These are phyloP conservation scores for Hysterangium stoloniferum DNA, from an alignment of 768 basidiomycete genomes.

Conservation along the genomic window DNA sequence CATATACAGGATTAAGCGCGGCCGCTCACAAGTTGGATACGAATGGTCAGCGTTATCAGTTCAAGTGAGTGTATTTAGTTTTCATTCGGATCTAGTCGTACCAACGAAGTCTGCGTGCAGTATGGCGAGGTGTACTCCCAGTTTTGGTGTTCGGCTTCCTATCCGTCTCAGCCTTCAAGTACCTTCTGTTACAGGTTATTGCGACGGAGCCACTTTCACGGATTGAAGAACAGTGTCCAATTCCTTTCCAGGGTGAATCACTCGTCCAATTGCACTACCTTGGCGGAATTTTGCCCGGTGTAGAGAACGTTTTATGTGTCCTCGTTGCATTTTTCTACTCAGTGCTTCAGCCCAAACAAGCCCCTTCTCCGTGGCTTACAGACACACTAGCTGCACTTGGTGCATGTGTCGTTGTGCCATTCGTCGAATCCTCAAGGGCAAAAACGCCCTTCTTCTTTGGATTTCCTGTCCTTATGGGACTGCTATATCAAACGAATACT, in stretches of 20 bases:
- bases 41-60: too few relatives aligned
- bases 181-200: not conserved
- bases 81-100: too few relatives aligned
- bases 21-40: too few relatives aligned
- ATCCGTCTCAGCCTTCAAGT: not conserved
- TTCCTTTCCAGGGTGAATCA: not conserved
- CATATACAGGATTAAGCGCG: too few relatives aligned
- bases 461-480: not conserved
- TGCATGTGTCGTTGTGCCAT: not conserved
- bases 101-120: too few relatives aligned
- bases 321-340: conserved; percentile 5
- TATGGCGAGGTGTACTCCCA: not conserved
- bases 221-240: not conserved
- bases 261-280: conserved; percentile 5
- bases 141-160: not conserved
- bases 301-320: conserved; percentile 1
- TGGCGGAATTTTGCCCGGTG: not conserved
- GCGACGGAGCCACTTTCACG: not conserved
- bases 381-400: not conserved
- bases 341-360: not conserved
- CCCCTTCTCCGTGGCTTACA: not conserved
- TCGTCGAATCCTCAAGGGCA: conserved; percentile 1
- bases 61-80: too few relatives aligned
- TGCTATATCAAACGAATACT: not conserved
- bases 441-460: not conserved